phyloP scores from a whole-genome alignment of 192 early-diverging fungal species.

The Coemansia reversa region DNA sequence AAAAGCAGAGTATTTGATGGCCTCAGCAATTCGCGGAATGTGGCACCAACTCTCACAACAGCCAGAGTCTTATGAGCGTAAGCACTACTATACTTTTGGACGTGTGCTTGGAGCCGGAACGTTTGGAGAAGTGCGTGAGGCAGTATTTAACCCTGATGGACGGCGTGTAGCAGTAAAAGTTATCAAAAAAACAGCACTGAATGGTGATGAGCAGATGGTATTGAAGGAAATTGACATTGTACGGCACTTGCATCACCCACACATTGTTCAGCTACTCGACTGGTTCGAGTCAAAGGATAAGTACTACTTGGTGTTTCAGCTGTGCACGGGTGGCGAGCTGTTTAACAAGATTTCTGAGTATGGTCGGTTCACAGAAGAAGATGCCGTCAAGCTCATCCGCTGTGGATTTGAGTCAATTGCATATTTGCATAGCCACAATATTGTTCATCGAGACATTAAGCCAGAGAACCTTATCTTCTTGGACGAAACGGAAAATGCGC shows the following conservation, averaged over 20 bases:
- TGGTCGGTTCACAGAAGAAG: conserved; percentile 78
- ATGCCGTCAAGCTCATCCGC: conserved; percentile 74
- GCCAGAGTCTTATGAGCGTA: conserved; percentile 62
- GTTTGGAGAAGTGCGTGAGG: conserved; percentile 72
- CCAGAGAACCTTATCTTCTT: conserved; percentile 88
- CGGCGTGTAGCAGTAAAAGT: conserved; percentile 88
- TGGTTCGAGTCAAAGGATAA: conserved; percentile 74
- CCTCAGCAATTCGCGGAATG: conserved; percentile 50
- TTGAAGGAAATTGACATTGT: conserved; percentile 89
- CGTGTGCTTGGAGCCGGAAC: conserved; percentile 66
- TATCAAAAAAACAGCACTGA: conserved; percentile 83
- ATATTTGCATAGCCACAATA: conserved; percentile 82
- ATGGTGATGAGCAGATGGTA: conserved; percentile 84
- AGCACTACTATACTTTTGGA: conserved; percentile 67
- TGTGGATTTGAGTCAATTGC: conserved; percentile 73
- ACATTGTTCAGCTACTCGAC: conserved; percentile 81
- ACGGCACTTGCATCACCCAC: conserved; percentile 76
- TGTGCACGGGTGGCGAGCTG: conserved; percentile 85
- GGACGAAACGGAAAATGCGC: conserved; percentile 58
- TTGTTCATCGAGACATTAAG: conserved; percentile 85
- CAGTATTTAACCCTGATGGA: conserved; percentile 66
- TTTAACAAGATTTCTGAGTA: conserved; percentile 79
- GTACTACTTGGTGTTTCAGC: conserved; percentile 73
- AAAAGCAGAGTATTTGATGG: conserved; percentile 14
- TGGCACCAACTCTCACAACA: conserved; percentile 53